Evolutionary conservation across 257 asterid genomes (phyloP), one percentile per base, ranked within the genome.

Genomic region (Nicotiana undulata): DNA sequence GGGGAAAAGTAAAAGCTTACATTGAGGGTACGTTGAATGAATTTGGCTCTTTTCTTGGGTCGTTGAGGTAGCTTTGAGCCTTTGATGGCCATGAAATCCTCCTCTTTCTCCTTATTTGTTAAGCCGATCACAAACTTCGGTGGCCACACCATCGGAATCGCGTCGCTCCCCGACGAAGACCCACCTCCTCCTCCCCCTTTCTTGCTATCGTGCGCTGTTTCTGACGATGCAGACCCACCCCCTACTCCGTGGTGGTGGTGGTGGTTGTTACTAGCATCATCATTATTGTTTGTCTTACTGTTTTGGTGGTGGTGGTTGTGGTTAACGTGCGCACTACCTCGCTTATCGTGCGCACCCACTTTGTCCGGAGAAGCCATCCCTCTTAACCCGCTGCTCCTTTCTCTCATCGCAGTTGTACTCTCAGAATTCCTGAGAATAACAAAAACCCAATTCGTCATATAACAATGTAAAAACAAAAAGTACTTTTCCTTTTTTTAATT

Each of bases 1-100:
- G 51, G 44, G 18, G 37, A 63, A 37, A 8, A 6, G 63, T 28
- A 77, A n/a, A 77, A 82, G 85, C 97, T 94, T 78, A 94, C 98
- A 81, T 92, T 94, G 89, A 94, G 92, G 51, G 95, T 91, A 7
- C 98, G 96, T 82, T 94, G 98, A 81, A 94, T 89, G 63, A 88
- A 80, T 81, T 94, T 94, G 28, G 98, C 97, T 79, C 98, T 83
- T 80, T 94, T 94, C 89, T 94, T 94, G 76, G 98, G 98, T 83
- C 98, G 89, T 75, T 94, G 98, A 79, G 98, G 98, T 2, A 91
- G 96, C 83, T 92, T 94, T 76, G 98, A 94, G 44, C 98, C 98
- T 88, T 93, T 94, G 72, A 94, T 88, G 26, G 93, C 94, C 94
- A 92, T 61, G 79, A 93, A 94, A 82, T 94, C 98, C 85, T 94